These are phyloP conservation scores for Cordyceps tenuipes DNA, from an alignment of 2,329 filamentous ascomycete genomes.

Conservation along the genomic window DNA sequence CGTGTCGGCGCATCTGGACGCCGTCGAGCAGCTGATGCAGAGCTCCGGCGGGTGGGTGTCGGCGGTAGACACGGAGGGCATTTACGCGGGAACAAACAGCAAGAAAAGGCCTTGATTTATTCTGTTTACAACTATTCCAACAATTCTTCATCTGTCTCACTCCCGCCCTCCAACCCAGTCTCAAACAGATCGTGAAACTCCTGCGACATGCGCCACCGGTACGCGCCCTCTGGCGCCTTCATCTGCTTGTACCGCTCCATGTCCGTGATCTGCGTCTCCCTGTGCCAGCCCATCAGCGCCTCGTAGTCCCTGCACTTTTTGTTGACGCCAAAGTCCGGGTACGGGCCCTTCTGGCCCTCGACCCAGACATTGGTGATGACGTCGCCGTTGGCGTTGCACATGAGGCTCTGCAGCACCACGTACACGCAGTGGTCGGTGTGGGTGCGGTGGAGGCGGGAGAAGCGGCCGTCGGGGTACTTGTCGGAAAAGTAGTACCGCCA, in stretches of 20 bases:
- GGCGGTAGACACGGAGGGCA: neutral
- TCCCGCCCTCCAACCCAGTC: slow-evolving; percentile 1
- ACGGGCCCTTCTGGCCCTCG: neutral
- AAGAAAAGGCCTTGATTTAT: neutral
- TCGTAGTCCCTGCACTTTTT: neutral
- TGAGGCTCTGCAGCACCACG: slow-evolving; percentile 6
- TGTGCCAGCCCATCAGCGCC: neutral
- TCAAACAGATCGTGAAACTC: slow-evolving; percentile 8
- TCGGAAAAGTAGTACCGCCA: slow-evolving; percentile 6
- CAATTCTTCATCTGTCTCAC: neutral
- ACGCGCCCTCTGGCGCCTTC: neutral
- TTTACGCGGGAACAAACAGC: neutral
- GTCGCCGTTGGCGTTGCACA: slow-evolving; percentile 3
- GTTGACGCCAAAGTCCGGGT: neutral
- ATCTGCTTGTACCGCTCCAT: neutral
- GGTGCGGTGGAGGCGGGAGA: slow-evolving; percentile 6
- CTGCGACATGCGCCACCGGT: slow-evolving; percentile 1
- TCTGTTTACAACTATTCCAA: neutral
- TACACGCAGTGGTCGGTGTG: slow-evolving; percentile 11
- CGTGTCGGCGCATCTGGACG: neutral
- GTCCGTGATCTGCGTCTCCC: neutral
- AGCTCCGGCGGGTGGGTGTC: neutral
- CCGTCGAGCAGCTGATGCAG: neutral
- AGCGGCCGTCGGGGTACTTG: slow-evolving; percentile 1
- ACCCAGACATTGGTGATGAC: neutral